Base-by-base conservation (phyloP, 345 rosid genomes). In the Firmiana major region DNA sequence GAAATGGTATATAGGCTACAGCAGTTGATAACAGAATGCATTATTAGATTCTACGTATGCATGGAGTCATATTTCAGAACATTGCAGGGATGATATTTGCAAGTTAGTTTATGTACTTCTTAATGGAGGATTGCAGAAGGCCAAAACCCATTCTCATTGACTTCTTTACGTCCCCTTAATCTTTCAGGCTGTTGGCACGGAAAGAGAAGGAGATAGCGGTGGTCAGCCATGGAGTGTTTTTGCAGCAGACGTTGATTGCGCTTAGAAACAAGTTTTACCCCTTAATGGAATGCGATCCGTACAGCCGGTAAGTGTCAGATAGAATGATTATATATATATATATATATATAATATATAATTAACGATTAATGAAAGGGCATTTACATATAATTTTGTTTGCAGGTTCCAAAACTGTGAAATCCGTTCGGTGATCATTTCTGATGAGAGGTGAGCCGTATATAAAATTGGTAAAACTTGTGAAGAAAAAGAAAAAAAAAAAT, bases 141-240 rank as follows among this genome's bases (percentile, higher is more conserved):
- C 34, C 34, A 31, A 31, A 31, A 31, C 34, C 34, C 34, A 31
- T 3, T 31, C 34, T 31, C 1, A 31, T 1, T 31, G 3, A 31
- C 34, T 31, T 3, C 3, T 31, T 31, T 31, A 31, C 34, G 34
- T 31, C 3, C 34, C 34, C 34, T 9, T 3, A 45, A 45, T 74
- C 8, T 31, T 71, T n/a, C 54, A 91, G 97, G 98, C 48, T 91
- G 82, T 86, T 89, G 87, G 84, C 88, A 63, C 78, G 95, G 38
- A 84, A 85, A 67, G 99, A 95, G 85, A 84, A 83, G 75, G 92
- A 95, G 79, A 90, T 95, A 59, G 99, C 96, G 68, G 46, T 95
- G 17, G 94, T 95, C 12, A 86, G 90, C 78, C 98, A 93, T 43
- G 86, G 94, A n/a, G 84, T 87, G 9, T 90, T 93, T 86, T 82